Percentiles rank a stretch among this genome's conserved stretches.
Conservation (phyloP, 2,329 filamentous ascomycete species). For the Celoporthe dispersa region DNA sequence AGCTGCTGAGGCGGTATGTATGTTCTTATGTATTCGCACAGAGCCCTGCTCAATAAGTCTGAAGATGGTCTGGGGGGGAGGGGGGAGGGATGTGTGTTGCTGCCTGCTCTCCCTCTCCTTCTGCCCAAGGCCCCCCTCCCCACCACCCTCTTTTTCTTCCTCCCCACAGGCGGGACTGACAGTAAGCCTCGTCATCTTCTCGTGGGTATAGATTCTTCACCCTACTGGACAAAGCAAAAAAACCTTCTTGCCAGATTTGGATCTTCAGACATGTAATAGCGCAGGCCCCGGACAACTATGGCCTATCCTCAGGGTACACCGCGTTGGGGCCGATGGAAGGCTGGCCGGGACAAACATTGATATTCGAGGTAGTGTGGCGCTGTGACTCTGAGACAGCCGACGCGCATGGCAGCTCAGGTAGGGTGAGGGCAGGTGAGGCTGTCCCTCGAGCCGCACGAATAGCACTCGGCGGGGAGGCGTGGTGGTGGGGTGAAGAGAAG, state of each 20-base stretch:
- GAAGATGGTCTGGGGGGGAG: not conserved
- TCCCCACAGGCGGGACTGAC: not conserved
- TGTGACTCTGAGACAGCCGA: not conserved
- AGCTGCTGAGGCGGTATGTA: not conserved
- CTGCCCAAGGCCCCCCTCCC: not conserved
- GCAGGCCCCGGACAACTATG: not conserved
- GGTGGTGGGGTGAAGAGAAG: not conserved
- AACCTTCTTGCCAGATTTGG: not conserved
- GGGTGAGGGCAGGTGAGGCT: not conserved
- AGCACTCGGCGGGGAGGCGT: not conserved
- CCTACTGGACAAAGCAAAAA: not conserved
- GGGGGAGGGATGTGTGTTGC: no score
- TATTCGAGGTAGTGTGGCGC: slow-evolving; percentile 6
- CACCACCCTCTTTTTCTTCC: no score
- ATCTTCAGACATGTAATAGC: not conserved
- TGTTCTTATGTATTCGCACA: not conserved
- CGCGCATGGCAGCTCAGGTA: not conserved
- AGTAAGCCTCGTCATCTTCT: not conserved
- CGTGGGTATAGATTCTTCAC: not conserved
- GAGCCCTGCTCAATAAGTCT: not conserved
- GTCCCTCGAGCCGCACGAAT: not conserved
- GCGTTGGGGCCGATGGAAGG: not conserved
- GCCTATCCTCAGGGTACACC: not conserved
- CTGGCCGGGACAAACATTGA: not conserved
- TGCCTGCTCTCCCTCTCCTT: no score